Percentiles rank a stretch among this genome's conserved stretches.
phyloP scores from a whole-genome alignment of 2,329 filamentous ascomycete species.

The Periconia digitata region DNA sequence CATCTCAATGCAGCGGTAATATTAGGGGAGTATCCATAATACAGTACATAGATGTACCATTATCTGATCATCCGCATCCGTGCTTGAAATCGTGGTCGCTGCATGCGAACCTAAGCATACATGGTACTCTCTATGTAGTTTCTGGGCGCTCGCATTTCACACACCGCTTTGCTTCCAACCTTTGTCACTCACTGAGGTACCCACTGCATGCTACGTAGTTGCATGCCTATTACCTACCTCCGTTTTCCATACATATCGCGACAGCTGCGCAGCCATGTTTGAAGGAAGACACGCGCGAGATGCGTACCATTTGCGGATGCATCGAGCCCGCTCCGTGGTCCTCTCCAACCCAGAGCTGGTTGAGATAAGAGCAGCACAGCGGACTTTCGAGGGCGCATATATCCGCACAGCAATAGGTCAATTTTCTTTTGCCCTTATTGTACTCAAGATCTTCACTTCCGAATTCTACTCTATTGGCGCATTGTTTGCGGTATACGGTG shows the following conservation, averaged over 20 bases:
- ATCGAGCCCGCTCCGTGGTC: constrained; percentile 80
- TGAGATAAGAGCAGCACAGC: constrained; percentile 90
- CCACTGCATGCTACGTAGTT: too few relatives aligned
- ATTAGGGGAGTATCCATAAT: too few relatives aligned
- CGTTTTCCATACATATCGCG: neutral
- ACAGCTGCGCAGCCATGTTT: neutral
- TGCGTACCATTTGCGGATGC: constrained; percentile 75
- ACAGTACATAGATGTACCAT: too few relatives aligned
- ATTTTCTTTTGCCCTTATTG: constrained; percentile 91
- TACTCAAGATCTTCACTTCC: constrained; percentile 93
- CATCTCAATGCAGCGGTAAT: too few relatives aligned
- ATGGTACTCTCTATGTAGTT: too few relatives aligned
- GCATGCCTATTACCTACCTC: too few relatives aligned
- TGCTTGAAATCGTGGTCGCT: too few relatives aligned
- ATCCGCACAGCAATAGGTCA: constrained; percentile 91
- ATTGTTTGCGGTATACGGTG: constrained; percentile 88
- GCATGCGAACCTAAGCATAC: too few relatives aligned
- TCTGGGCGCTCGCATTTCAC: too few relatives aligned
- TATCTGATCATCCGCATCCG: too few relatives aligned
- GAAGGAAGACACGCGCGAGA: constrained; percentile 66
- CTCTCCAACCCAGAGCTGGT: constrained; percentile 84
- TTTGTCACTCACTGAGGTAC: too few relatives aligned
- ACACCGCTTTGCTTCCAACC: neutral
- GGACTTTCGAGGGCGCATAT: constrained; percentile 97
- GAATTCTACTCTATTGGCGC: constrained; percentile 99